These are phyloP conservation scores for Starmerella bombi DNA, from an alignment of 805 yeast genomes.

Conservation along the genomic window DNA sequence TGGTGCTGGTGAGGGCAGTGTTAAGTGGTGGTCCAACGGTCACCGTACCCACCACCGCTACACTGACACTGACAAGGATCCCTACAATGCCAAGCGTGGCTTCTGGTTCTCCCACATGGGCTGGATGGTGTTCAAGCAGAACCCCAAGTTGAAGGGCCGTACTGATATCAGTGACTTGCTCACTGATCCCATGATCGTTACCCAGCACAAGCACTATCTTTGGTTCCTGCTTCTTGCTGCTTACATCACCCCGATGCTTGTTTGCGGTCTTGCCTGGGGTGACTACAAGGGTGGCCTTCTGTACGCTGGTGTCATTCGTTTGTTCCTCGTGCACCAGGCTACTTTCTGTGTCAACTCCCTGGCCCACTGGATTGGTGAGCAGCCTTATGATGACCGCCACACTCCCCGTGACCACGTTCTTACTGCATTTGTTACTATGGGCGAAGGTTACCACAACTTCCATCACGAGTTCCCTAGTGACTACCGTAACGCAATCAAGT, in stretches of 20 bases:
- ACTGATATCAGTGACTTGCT: constrained; percentile 57
- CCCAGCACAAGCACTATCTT: constrained; percentile 65
- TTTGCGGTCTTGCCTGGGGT: constrained; percentile 57
- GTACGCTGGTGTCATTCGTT: constrained; percentile 65
- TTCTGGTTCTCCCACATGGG: constrained; percentile 76
- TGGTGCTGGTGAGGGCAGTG: constrained; percentile 64
- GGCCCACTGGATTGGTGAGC: constrained; percentile 66
- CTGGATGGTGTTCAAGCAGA: constrained; percentile 64
- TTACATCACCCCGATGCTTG: constrained; percentile 48
- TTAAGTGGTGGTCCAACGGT: constrained; percentile 64
- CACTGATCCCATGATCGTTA: constrained; percentile 39
- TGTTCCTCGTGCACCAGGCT: constrained; percentile 64
- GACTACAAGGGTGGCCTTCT: constrained; percentile 65
- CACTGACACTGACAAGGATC: constrained; percentile 80
- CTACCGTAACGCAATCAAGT: constrained; percentile 58
- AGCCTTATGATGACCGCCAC: constrained; percentile 61
- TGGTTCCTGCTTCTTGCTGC: constrained; percentile 39
- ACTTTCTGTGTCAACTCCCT: constrained; percentile 66
- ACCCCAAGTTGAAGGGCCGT: constrained; percentile 49
- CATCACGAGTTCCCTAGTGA: constrained; percentile 94
- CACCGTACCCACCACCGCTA: constrained; percentile 86
- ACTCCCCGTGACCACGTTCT: constrained; percentile 58
- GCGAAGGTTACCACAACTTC: constrained; percentile 85
- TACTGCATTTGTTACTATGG: constrained; percentile 57
- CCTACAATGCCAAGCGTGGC: constrained; percentile 73